Evolutionary conservation across 2,329 filamentous ascomycete genomes (phyloP), one percentile per base, ranked within the genome.

Genomic region (Paecilomyces niveus): DNA sequence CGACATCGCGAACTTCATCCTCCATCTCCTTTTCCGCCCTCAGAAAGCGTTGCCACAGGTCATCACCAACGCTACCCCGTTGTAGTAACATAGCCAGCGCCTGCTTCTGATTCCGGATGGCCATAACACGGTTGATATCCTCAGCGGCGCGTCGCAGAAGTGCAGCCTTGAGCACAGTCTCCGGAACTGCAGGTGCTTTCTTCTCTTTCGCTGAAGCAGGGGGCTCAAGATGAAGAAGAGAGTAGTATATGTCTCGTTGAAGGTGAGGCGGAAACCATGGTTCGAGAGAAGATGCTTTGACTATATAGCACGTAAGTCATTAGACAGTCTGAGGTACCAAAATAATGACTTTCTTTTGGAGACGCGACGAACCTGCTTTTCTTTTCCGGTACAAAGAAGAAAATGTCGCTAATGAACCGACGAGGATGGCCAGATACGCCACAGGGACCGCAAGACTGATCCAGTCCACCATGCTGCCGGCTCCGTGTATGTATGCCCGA

Each of bases 21-120:
- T 99, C 92, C 81, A 97, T 95, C 77, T 99, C 94, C 79, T 95
- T 92, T 83, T 99, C 94, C 0, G 93, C 94, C 55, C 91, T 84
- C 76, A 87, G 77, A 75, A 97, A 96, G 45, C 93, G 83, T 79
- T 97, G 90, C 89, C 92, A 96, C 65, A 99, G 77, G 74, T 99
- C 94, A 72, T 99, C 94, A 13, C 94, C 93, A 1, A 99, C 92
- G 69, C 91, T 96, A 54, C 94, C 94, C 63, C 91, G 83, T 76
- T 96, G 91, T 67, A 97, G 76, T 64, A 99, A 79, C 24, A 87
- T 84, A 70, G 89, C 88, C 70, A 96, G 85, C 7, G 94, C 91
- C 68, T 90, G 89, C 80, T 97, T 99, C 66, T 91, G 89, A 58
- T 85, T 89, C 70, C 93, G 86, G 70, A 99, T 85, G 72, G 94